Evolutionary conservation across 768 basidiomycete species (phyloP).

Genomic region (Auricularia auricula-judae): DNA sequence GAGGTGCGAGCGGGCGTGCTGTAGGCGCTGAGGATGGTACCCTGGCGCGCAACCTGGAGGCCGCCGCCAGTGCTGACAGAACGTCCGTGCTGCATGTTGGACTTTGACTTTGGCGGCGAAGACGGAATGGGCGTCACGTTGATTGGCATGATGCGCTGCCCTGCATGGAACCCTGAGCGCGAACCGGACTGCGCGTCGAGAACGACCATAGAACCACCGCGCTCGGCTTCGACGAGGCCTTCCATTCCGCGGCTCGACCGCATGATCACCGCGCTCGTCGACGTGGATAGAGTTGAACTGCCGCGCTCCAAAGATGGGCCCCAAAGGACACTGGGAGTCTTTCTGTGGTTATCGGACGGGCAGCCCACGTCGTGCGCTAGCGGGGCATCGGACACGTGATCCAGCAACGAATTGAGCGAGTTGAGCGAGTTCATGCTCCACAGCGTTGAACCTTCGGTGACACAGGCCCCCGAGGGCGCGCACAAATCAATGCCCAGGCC

Average conservation of each 20-base stretch:
- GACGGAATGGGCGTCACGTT: constrained; percentile 1
- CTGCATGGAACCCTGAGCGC: neutral
- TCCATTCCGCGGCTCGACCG: constrained; percentile 26
- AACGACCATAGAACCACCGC: constrained; percentile 36
- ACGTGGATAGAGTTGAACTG: neutral
- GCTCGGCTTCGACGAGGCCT: constrained; percentile 36
- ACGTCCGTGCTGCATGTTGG: constrained; percentile 4
- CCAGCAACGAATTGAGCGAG: too few relatives aligned
- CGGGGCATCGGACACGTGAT: too few relatives aligned
- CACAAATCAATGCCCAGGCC: too few relatives aligned
- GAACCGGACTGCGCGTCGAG: constrained; percentile 18
- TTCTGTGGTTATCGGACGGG: too few relatives aligned
- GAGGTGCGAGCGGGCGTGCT: constrained; percentile 37
- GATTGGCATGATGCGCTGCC: neutral
- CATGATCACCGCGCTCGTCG: constrained; percentile 3
- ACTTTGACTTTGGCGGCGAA: neutral
- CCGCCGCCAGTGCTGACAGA: constrained; percentile 7
- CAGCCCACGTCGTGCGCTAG: too few relatives aligned
- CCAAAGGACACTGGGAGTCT: too few relatives aligned
- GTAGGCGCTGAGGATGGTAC: constrained; percentile 44
- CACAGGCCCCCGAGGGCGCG: too few relatives aligned
- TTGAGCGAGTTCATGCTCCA: too few relatives aligned
- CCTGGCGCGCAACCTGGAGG: constrained; percentile 31
- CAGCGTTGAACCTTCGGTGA: too few relatives aligned
- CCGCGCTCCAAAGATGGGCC: too few relatives aligned